Base-by-base conservation (phyloP, 306 rosid species). In the Malus orientalis region DNA sequence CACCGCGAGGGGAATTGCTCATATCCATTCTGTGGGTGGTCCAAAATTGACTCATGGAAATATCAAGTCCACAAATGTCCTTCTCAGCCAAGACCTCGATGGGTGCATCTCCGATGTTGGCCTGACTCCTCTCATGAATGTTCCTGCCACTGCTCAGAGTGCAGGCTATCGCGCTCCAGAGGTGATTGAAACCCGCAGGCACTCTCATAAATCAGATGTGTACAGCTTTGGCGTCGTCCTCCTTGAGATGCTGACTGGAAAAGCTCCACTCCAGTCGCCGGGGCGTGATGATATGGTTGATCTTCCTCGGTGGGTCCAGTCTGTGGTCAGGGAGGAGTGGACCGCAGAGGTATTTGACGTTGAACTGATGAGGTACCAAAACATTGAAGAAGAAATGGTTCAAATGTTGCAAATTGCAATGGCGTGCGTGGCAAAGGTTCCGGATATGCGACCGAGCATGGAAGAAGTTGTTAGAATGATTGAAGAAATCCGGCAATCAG, bases 271-370 rank as follows among this genome's bases (percentile, higher is more conserved):
- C 79, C 97, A 88, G 74, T 93, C 98, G 27, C 96, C 98, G 0
- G 92, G 93, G 18, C 96, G 89, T 2, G 98, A 93, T 8, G 98
- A 93, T n/a, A 87, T 87, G 90, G 98, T 85, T 76, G 98, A 93
- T 86, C 98, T 93, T 74, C 98, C 98, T 10, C 86, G 98, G 76
- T 93, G 98, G 98, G 98, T 93, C 60, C 98, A 93, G 74, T 93
- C 98, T 2, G 98, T 93, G 5, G 97, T 93, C 65, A 89, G 98
- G 86, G 98, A 93, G 84, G 98, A 93, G 85, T 93, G 98, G 98
- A 93, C 98, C 3, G 98, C 98, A 0, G 98, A 93, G 89, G 98
- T 93, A 58, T 93, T 93, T 11, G 98, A 93, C 20, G 93, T 91
- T 20, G 98, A 93, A 81, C 88, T 93, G 70, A 93, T 93, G 98